phyloP scores from a whole-genome alignment of 805 yeast genomes.

The Candida sakaeoensis region DNA sequence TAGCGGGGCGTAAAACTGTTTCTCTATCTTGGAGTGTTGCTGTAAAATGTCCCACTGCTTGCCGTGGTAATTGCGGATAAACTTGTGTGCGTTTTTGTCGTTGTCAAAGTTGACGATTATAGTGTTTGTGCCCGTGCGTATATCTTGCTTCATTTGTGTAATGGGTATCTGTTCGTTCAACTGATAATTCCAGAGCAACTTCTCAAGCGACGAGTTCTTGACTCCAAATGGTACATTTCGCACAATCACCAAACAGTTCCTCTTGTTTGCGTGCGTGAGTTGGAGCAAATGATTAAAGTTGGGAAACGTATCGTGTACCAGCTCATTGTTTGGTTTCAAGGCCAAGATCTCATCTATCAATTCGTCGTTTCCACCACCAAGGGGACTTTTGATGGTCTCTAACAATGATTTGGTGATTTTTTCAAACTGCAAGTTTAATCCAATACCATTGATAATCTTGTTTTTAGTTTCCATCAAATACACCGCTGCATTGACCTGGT shows the following conservation, averaged over 20 bases:
- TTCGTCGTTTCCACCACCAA: neutral
- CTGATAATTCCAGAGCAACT: conserved; percentile 49
- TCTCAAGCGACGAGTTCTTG: conserved; percentile 30
- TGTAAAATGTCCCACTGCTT: conserved; percentile 32
- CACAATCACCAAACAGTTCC: conserved; percentile 33
- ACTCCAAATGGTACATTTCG: conserved; percentile 47
- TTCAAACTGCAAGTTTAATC: conserved; percentile 7
- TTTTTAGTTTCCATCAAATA: conserved; percentile 49
- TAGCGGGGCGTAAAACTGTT: conserved; percentile 32
- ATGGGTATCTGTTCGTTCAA: conserved; percentile 24
- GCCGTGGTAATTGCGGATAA: conserved; percentile 54
- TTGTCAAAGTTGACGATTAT: conserved; percentile 44
- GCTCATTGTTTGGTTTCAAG: neutral
- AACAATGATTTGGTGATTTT: neutral
- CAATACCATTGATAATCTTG: conserved; percentile 46
- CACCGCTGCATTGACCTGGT: conserved; percentile 45
- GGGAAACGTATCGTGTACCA: neutral
- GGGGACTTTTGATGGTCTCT: neutral
- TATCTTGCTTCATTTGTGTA: conserved; percentile 22
- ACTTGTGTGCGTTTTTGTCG: conserved; percentile 44
- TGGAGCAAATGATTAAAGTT: conserved; percentile 14
- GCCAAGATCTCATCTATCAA: neutral
- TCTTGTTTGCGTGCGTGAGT: conserved; percentile 16
- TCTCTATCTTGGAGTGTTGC: conserved; percentile 12
- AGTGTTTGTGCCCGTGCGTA: conserved; percentile 22